Base-by-base conservation (phyloP, 257 asterid genomes). In the Solanum medicagineum region DNA sequence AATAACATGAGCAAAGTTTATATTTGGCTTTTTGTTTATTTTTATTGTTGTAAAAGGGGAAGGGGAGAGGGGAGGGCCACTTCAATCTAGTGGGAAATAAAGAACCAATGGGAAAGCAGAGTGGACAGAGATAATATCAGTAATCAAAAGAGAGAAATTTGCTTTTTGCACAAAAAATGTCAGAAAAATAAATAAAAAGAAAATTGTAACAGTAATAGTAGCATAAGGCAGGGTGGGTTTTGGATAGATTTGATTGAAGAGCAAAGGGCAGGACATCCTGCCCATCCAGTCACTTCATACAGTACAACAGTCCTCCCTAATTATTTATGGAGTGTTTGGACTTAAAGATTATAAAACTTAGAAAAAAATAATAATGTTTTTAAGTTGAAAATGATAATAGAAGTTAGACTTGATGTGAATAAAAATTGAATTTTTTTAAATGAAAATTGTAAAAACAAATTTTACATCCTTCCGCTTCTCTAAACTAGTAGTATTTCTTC, bases 261-360 rank as follows among this genome's bases (percentile, higher is more conserved):
- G 62, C 73, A 82, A 66, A 22, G 89, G 88, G 88, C 86, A 85
- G 86, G 85, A 88, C 81, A 84, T 86, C 92, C 92, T 89, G 91
- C 85, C 88, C 89, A 87, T 93, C 85, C 90, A 89, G 91, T 92
- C 96, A 92, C 90, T 88, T 92, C 94, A 88, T 89, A 89, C 92
- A 89, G 87, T 85, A 83, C 92, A 83, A 84, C 83, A 69, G 80
- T 65, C 24, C 73, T 75, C 20, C 70, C 36, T 32, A 3, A 32
- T 32, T 32, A 32, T 32, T 32, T 26, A 60, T 4, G 42, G 42
- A 29, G 3, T 3, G 4, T 22, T 62, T 62, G 17, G 17, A 66
- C 20, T 1, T 62, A 22, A 22, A 22, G 11, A 22, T 10, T 22
- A 32, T 10, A 5, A 60, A 1, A 22, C 22, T 60, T 60, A 1